These are phyloP conservation scores for Claviceps sp. DNA, from an alignment of 2,329 filamentous ascomycete species.

Conservation along the genomic window DNA sequence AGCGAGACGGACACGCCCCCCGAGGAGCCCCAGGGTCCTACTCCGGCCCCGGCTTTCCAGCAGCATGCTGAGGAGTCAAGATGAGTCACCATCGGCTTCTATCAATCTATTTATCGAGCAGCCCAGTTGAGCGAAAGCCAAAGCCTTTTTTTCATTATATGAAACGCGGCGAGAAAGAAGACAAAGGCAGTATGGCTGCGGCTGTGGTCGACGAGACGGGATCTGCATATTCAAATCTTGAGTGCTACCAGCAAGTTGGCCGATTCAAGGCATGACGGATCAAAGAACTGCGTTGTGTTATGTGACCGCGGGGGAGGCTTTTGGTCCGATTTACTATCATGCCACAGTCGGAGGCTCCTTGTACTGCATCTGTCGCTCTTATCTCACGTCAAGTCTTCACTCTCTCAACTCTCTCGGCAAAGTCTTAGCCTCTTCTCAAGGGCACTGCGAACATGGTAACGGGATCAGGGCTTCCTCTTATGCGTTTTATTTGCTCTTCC, in stretches of 20 bases:
- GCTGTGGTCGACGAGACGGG: neutral
- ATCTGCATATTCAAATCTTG: neutral
- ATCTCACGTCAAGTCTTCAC: neutral
- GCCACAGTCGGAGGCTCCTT: too few relatives aligned
- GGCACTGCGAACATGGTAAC: conserved; percentile 1
- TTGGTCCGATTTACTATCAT: neutral
- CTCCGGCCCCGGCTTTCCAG: conserved; percentile 26
- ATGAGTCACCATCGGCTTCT: neutral
- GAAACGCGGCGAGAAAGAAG: neutral
- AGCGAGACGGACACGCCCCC: conserved; percentile 27
- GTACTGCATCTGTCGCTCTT: neutral
- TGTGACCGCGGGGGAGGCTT: neutral
- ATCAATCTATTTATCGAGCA: neutral
- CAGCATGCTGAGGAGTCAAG: conserved; percentile 7
- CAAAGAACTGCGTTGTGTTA: neutral
- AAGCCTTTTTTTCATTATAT: neutral
- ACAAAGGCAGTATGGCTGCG: neutral
- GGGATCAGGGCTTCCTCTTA: neutral
- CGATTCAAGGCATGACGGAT: neutral
- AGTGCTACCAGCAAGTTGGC: conserved; percentile 2
- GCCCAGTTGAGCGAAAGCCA: neutral
- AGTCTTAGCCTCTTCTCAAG: neutral
- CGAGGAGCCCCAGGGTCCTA: conserved; percentile 21
- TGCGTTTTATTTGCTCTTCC: neutral
- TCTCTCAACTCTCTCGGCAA: conserved; percentile 5